These are phyloP conservation scores for Boechera stricta DNA, from an alignment of 345 rosid species.

Conservation along the genomic window DNA sequence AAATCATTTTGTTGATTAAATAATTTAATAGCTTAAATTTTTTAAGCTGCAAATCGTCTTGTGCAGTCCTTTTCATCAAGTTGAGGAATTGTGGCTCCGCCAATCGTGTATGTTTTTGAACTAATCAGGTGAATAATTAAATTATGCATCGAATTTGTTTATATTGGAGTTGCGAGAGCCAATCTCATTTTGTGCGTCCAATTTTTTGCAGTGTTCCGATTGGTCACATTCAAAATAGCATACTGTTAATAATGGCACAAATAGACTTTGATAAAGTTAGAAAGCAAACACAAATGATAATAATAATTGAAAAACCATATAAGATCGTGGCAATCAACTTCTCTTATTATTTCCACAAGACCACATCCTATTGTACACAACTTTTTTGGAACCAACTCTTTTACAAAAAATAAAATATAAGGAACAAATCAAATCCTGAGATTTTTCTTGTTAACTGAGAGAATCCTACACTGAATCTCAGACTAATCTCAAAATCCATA, in stretches of 20 bases:
- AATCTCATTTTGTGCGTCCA: not conserved
- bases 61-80: too few relatives aligned
- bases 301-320: not conserved
- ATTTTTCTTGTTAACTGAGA: too few relatives aligned
- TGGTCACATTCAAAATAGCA: not conserved
- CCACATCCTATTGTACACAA: not conserved
- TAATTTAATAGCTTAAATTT: too few relatives aligned
- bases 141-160: too few relatives aligned
- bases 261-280: not conserved
- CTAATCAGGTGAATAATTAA: not conserved
- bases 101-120: not conserved
- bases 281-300: not conserved
- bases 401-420: not conserved
- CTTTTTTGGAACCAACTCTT: not conserved
- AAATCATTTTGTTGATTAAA: too few relatives aligned
- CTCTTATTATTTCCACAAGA: not conserved
- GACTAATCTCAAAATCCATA: too few relatives aligned
- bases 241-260: not conserved
- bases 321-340: slow-evolving; percentile 7
- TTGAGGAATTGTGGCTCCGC: too few relatives aligned
- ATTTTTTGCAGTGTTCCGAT: not conserved
- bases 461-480: too few relatives aligned
- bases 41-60: too few relatives aligned
- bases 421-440: not conserved
- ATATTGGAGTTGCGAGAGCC: not conserved